Evolutionary conservation across 352 stramenopile genomes (phyloP), one percentile per base, ranked within the genome.

Genomic region (Phytophthora hybrid): DNA sequence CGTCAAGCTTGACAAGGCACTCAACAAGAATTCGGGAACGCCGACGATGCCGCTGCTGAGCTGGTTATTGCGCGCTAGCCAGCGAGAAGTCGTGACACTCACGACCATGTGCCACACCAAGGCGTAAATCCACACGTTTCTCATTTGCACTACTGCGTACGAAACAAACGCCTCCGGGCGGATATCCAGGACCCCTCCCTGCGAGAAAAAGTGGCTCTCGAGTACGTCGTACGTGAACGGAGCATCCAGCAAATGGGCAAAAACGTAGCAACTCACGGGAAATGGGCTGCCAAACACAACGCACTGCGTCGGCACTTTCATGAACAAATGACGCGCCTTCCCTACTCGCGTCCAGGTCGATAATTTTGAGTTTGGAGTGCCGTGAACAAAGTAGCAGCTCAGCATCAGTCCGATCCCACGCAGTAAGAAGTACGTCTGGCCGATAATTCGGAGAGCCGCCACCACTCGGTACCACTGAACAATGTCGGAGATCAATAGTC

Each of bases 221-320:
- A 85, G 59, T 0, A 86, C 53, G 18, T 79, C 53, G 59, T 88
- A 88, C 5, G 75, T 77, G 11, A 82, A 72, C 0, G 77, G 64
- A 16, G 79, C 74, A 47, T 92, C 82, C 8, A 88, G 74, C 18
- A 79, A 26, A 51, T 92, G 82, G 1, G 84, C 82, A 1, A 84
- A 18, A 0, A 78, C 64, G 63, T 89, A 92, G 64, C 76, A 82
- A 3, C 71, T 16, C 5, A 89, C 77, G 0, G 82, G 84, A 39
- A 90, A 78, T 1, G 64, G 60, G 23, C 76, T 85, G 8, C 82
- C 82, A 63, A 81, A 89, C 4, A 89, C 71, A n/a, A 91, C 72
- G 34, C 79, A 85, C 54, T 91, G 80, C 10, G 69, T 84, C 3
- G 84, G 82, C 4, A 86, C 69, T 46, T 63, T 81, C 19, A 83